A percentile compares a stretch with the other conserved stretches of the same genome.
These are phyloP conservation scores for Cucumis cinereus DNA, from an alignment of 306 rosid genomes.

Conservation along the genomic window DNA sequence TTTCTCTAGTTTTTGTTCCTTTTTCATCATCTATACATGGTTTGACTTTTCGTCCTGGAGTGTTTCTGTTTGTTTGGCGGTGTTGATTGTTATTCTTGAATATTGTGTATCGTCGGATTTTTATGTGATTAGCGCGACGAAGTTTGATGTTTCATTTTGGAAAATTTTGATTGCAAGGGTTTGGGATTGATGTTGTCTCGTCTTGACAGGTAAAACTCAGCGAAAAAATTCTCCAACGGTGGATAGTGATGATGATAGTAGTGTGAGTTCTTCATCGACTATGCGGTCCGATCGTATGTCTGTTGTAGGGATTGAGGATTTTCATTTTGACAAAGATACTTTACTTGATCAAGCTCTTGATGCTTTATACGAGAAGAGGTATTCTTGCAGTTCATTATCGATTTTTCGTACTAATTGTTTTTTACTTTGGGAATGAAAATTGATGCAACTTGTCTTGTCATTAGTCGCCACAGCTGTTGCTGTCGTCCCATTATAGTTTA, in stretches of 20 bases:
- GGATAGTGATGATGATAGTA: conserved; percentile 75
- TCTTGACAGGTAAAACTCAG: conserved; percentile 54
- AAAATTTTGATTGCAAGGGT: neutral
- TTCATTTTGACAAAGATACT: conserved; percentile 47
- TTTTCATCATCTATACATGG: neutral
- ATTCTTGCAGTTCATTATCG: neutral
- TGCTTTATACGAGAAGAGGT: conserved; percentile 81
- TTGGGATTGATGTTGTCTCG: conserved; percentile 1
- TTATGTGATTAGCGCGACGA: neutral
- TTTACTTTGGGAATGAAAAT: neutral
- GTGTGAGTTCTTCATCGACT: conserved; percentile 74
- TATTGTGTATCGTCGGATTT: neutral
- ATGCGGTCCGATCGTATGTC: conserved; percentile 46
- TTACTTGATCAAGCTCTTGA: conserved; percentile 85
- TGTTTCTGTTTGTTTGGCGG: neutral
- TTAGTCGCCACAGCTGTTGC: neutral
- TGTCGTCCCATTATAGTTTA: neutral
- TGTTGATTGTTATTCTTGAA: neutral
- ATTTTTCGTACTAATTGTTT: neutral
- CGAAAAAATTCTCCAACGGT: conserved; percentile 53
- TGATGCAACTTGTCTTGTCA: neutral
- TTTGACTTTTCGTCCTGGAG: neutral
- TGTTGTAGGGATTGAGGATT: conserved; percentile 42
- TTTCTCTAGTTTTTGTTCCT: neutral
- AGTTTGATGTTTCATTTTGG: neutral